Evolutionary conservation across 176 grass and related monocot species (phyloP).

Genomic region (Eragrostis curvula): DNA sequence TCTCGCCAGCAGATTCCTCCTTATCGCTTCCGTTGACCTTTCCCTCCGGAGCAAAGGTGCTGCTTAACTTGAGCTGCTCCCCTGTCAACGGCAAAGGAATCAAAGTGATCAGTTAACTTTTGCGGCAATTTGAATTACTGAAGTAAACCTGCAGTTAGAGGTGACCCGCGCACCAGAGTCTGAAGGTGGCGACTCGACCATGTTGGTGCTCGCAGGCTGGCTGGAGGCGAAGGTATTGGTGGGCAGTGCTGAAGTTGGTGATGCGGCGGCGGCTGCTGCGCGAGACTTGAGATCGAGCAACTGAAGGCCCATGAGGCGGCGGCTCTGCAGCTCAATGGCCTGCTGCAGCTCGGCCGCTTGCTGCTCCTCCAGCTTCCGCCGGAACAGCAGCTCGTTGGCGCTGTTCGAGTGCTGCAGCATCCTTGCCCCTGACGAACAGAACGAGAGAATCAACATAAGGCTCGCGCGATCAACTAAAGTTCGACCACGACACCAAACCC

Average conservation of each 20-base stretch:
- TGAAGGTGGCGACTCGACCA: constrained; percentile 29
- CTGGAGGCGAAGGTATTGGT: constrained; percentile 33
- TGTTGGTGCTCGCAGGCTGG: not conserved
- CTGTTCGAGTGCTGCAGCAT: constrained; percentile 76
- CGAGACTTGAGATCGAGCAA: constrained; percentile 69
- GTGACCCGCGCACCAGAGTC: not conserved
- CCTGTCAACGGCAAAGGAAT: constrained; percentile 47
- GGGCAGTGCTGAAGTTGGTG: not conserved
- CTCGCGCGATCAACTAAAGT: not conserved
- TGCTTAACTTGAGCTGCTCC: constrained; percentile 41
- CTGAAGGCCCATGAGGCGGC: constrained; percentile 70
- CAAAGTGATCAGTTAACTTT: constrained; percentile 15
- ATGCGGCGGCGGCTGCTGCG: not conserved
- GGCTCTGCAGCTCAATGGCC: constrained; percentile 76
- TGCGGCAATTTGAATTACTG: not conserved
- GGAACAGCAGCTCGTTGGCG: constrained; percentile 60
- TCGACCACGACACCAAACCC: not conserved
- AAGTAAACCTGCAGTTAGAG: not conserved
- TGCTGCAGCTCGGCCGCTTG: constrained; percentile 77
- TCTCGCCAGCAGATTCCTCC: constrained; percentile 65
- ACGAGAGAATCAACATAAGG: not conserved
- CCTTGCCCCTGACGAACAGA: constrained; percentile 55
- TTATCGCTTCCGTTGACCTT: constrained; percentile 68
- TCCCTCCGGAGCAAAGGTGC: constrained; percentile 25
- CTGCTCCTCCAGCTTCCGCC: constrained; percentile 85